Percentiles rank a stretch among this genome's conserved stretches.
These are phyloP conservation scores for Priceomyces haplophilus DNA, from an alignment of 805 yeast species.

Conservation along the genomic window DNA sequence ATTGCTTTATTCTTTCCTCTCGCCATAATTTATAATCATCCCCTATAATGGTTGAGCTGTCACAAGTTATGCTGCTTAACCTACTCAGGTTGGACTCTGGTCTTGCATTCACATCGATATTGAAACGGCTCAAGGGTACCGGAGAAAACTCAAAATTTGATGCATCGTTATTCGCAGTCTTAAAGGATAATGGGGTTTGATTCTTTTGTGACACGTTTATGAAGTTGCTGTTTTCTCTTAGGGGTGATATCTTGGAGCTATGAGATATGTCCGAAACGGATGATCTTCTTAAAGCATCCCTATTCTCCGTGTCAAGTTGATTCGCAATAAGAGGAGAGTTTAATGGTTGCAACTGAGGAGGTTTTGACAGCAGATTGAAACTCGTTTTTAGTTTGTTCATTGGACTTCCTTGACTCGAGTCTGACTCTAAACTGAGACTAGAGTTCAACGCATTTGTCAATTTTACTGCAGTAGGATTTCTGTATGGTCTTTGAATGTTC, in stretches of 20 bases:
- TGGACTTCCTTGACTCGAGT: constrained; percentile 10
- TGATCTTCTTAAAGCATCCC: constrained; percentile 4
- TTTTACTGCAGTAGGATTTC: constrained; percentile 11
- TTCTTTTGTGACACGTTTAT: background rate
- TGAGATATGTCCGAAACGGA: constrained; percentile 3
- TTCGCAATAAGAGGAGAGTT: constrained; percentile 14
- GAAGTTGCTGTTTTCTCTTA: constrained; percentile 9
- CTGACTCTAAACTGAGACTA: constrained; percentile 8
- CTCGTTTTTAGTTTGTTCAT: background rate
- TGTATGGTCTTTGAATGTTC: constrained; percentile 5
- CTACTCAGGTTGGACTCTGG: constrained; percentile 1
- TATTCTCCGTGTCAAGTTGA: constrained; percentile 1
- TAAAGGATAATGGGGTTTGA: background rate
- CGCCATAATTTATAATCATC: constrained; percentile 43
- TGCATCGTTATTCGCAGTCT: constrained; percentile 10
- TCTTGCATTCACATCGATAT: background rate
- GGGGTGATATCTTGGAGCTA: constrained; percentile 12
- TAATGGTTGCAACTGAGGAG: constrained; percentile 14
- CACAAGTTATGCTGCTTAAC: constrained; percentile 24
- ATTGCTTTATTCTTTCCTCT: constrained; percentile 30
- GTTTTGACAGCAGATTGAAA: background rate
- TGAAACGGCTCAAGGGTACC: constrained; percentile 7
- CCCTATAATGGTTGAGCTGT: constrained; percentile 37
- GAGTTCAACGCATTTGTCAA: constrained; percentile 13
- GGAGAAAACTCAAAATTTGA: constrained; percentile 14